Percentiles rank a stretch among this genome's conserved stretches.
Conservation (phyloP, 805 yeast species). For the Kluyveromyces aestuarii region DNA sequence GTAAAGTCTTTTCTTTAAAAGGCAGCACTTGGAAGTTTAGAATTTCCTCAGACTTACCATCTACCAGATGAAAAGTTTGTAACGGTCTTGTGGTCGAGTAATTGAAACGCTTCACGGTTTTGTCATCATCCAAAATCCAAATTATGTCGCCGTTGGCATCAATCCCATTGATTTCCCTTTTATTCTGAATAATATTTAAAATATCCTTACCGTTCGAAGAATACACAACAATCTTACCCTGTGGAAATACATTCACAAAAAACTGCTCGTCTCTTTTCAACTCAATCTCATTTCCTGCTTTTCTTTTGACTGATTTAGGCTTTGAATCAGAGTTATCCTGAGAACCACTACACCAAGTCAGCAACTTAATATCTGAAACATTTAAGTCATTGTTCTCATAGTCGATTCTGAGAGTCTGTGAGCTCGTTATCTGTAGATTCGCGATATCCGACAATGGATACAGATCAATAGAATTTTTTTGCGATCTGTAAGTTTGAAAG, state of each 20-base stretch:
- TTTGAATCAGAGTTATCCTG: conserved; percentile 2
- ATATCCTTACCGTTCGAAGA: conserved; percentile 29
- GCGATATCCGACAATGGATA: conserved; percentile 24
- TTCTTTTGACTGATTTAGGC: conserved; percentile 15
- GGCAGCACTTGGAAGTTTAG: conserved; percentile 20
- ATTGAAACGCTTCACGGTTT: conserved; percentile 26
- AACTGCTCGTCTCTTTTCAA: conserved; percentile 12
- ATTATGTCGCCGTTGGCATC: conserved; percentile 28
- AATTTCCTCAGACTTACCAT: conserved; percentile 25
- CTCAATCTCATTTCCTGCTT: conserved; percentile 8
- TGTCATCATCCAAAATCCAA: conserved; percentile 27
- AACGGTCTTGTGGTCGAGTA: conserved; percentile 26
- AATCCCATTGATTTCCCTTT: conserved; percentile 28
- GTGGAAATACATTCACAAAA: conserved; percentile 22
- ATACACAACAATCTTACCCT: conserved; percentile 25
- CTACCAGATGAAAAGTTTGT: conserved; percentile 27
- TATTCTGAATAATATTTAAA: conserved; percentile 29
- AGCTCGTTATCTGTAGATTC: conserved; percentile 21
- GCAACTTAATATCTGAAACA: conserved; percentile 16
- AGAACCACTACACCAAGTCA: conserved; percentile 21
- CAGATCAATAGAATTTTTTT: conserved; percentile 26
- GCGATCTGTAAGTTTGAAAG: conserved; percentile 26
- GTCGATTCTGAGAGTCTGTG: conserved; percentile 22
- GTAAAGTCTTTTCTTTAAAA: conserved; percentile 12
- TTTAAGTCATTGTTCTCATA: conserved; percentile 25